Base-by-base conservation (phyloP, 768 basidiomycete genomes). In the Trametes elegans region DNA sequence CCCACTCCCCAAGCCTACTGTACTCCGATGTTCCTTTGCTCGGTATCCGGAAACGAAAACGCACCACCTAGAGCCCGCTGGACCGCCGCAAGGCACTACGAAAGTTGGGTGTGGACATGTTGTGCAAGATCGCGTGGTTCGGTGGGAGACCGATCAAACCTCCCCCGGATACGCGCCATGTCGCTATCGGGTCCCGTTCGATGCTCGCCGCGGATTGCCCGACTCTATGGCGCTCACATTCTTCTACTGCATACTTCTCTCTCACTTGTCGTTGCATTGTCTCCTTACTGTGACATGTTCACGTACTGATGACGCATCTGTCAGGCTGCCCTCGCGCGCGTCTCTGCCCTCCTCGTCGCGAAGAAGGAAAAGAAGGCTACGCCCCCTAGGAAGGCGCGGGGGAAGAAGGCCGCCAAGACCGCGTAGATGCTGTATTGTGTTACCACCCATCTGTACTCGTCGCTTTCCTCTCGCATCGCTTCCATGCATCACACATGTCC, bases 11-110 rank as follows among this genome's bases (percentile, higher is more conserved):
- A n/a, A n/a, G n/a, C n/a, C n/a, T n/a, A n/a, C n/a, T n/a, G n/a
- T n/a, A n/a, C n/a, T n/a, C n/a, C n/a, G n/a, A n/a, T n/a, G n/a
- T n/a, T n/a, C n/a, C n/a, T n/a, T n/a, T n/a, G n/a, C 38, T 35
- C 8, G 27, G 7, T 16, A n/a, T 7, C 29, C 28, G 7, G 21
- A 36, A 46, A 18, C 13, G 34, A 43, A 50, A 14, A 76, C 73
- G 88, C 90, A 91, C 75, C 85, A 84, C 81, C 85, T 93, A 93
- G 90, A 93, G 90, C 90, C 90, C 87, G 78, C 88, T 82, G 86
- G 86, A 89, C 66, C 70, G 71, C 79, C 74, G 65, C 66, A 71
- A 72, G 77, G 78, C 74, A 73, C 70, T 49, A 85, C 85, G 88
- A 91, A 87, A 79, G 88, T 74, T 80, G 88, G 88, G 90, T 82